phyloP scores from a whole-genome alignment of 192 early-diverging fungal species.

The Paraglomus brasilianum region DNA sequence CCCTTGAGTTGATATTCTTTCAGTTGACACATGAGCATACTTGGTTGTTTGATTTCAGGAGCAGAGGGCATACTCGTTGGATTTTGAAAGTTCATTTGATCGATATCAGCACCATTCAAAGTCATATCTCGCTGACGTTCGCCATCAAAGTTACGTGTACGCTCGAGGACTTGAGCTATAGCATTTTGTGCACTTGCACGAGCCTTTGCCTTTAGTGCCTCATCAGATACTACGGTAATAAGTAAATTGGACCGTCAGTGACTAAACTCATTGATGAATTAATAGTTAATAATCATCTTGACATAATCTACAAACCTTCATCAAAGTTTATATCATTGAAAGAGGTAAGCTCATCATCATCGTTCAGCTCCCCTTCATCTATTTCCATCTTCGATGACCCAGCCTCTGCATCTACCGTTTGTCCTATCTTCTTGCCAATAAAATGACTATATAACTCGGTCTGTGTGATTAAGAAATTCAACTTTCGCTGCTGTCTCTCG shows the following conservation, averaged over 20 bases:
- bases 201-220: constrained; percentile 64
- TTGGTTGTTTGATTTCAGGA: constrained; percentile 76
- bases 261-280: too few relatives aligned
- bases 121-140: constrained; percentile 34
- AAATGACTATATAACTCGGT: constrained; percentile 93
- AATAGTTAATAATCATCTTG: background rate
- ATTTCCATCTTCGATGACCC: constrained; percentile 1
- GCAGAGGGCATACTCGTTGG: constrained; percentile 70
- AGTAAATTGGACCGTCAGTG: background rate
- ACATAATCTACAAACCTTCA: constrained; percentile 35
- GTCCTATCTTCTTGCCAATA: constrained; percentile 75
- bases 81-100: constrained; percentile 86
- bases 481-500: constrained; percentile 79
- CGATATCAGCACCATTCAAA: constrained; percentile 44
- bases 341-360: constrained; percentile 9
- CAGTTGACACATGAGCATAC: constrained; percentile 82
- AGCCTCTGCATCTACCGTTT: background rate
- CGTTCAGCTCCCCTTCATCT: constrained; percentile 10
- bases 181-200: constrained; percentile 74
- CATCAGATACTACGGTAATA: constrained; percentile 61
- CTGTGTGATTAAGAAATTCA: constrained; percentile 91
- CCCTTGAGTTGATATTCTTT: constrained; percentile 84
- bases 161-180: constrained; percentile 63
- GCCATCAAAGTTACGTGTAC: constrained; percentile 71
- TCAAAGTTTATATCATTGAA: constrained; percentile 78